phyloP scores from a whole-genome alignment of 1,284 basidiomycete species.

The Sparassis latifolia region DNA sequence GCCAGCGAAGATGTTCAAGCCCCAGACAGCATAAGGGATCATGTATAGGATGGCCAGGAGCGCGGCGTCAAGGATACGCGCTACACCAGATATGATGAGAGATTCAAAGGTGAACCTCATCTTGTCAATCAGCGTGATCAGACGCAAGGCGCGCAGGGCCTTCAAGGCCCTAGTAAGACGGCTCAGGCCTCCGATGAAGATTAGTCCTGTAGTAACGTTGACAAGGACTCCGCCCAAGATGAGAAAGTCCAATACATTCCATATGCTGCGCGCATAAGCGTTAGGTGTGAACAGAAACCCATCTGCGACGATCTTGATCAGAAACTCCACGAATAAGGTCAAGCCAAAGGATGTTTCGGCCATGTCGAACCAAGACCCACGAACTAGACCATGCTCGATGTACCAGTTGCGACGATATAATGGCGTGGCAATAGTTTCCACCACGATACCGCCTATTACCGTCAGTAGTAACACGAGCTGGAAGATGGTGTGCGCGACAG shows the following conservation, averaged over 20 bases:
- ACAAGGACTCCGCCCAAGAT: slow-evolving; percentile 80
- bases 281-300: slow-evolving; percentile 92
- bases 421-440: slow-evolving; percentile 85
- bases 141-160: slow-evolving; percentile 81
- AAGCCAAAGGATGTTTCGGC: slow-evolving; percentile 75
- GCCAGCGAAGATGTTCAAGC: slow-evolving; percentile 89
- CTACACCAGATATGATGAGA: slow-evolving; percentile 85
- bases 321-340: slow-evolving; percentile 78
- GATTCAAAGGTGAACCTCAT: slow-evolving; percentile 90
- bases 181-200: slow-evolving; percentile 77
- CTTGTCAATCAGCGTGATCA: slow-evolving; percentile 85
- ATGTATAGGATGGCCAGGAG: slow-evolving; percentile 92
- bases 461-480: slow-evolving; percentile 71
- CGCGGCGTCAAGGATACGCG: slow-evolving; percentile 86
- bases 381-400: slow-evolving; percentile 47
- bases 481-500: slow-evolving; percentile 66
- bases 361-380: slow-evolving; percentile 85
- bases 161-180: slow-evolving; percentile 84
- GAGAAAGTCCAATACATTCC: slow-evolving; percentile 90
- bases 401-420: slow-evolving; percentile 80
- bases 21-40: slow-evolving; percentile 97
- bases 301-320: slow-evolving; percentile 91
- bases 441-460: slow-evolving; percentile 80
- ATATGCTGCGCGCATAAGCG: slow-evolving; percentile 86
- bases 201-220: slow-evolving; percentile 76